These are phyloP conservation scores for Nicotiana knightiana DNA, from an alignment of 257 asterid genomes.

Conservation along the genomic window DNA sequence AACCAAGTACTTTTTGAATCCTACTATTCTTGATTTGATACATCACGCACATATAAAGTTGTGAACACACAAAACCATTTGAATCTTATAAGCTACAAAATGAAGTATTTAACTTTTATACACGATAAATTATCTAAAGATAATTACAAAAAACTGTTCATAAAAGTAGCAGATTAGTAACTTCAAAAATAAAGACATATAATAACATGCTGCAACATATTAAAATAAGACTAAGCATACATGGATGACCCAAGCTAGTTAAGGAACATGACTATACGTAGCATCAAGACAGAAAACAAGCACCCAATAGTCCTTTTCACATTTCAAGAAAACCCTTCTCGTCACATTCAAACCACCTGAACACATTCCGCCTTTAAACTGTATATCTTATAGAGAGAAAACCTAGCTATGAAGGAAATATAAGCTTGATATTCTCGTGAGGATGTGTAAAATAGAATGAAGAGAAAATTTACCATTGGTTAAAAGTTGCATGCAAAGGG, in stretches of 20 bases:
- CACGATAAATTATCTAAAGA: no score
- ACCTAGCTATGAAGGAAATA: not conserved
- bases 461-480: conserved; percentile 53
- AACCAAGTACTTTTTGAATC: not conserved
- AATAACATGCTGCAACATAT: no score
- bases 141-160: no score
- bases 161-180: not conserved
- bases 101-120: not conserved
- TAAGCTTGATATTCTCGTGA: not conserved
- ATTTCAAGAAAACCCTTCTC: no score
- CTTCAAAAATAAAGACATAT: not conserved
- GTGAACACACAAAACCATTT: conserved; percentile 21
- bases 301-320: no score
- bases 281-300: no score
- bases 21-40: not conserved
- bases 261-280: not conserved
- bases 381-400: not conserved
- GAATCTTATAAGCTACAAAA: conserved; percentile 9
- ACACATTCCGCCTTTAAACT: not conserved
- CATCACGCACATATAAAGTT: conserved; percentile 4
- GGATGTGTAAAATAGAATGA: not conserved
- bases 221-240: not conserved
- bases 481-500: conserved; percentile 95
- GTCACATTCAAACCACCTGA: no score
- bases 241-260: not conserved